A percentile compares a stretch with the other conserved stretches of the same genome.
phyloP scores from a whole-genome alignment of 352 stramenopile genomes.

The Phytopythium sindhum region DNA sequence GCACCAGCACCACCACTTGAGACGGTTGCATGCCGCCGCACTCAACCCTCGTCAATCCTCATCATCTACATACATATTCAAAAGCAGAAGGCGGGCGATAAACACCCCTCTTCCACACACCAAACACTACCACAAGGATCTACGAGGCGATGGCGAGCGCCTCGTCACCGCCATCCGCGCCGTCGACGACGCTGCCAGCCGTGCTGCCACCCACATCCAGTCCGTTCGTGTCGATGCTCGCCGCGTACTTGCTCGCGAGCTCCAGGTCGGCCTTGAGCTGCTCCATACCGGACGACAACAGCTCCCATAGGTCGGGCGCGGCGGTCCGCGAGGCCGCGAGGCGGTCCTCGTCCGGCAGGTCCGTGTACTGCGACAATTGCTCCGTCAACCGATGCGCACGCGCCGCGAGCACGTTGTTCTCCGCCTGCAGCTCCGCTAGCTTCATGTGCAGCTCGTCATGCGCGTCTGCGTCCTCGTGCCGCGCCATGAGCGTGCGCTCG shows the following conservation, averaged over 20 bases:
- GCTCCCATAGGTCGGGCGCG: conserved; percentile 78
- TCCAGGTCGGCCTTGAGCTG: conserved; percentile 86
- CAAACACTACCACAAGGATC: conserved; percentile 2
- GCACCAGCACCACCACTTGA: neutral
- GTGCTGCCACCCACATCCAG: conserved; percentile 5
- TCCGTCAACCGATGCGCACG: conserved; percentile 75
- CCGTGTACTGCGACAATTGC: conserved; percentile 82
- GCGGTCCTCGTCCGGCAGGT: conserved; percentile 67
- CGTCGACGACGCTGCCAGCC: conserved; percentile 30
- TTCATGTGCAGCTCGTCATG: conserved; percentile 70
- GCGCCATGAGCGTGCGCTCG: conserved; percentile 51
- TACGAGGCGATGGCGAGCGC: conserved; percentile 51
- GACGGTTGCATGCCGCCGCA: neutral
- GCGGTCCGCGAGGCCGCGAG: conserved; percentile 49
- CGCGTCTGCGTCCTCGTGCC: conserved; percentile 59
- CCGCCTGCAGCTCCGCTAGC: conserved; percentile 72
- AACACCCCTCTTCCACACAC: neutral
- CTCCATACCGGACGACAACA: conserved; percentile 86
- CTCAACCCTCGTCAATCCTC: neutral
- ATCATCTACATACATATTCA: conserved; percentile 5
- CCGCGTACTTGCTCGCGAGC: conserved; percentile 82
- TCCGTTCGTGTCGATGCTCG: conserved; percentile 62
- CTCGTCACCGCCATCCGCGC: conserved; percentile 42
- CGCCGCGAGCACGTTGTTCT: conserved; percentile 83
- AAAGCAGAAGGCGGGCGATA: neutral